Base-by-base conservation (phyloP, 768 basidiomycete genomes). In the Lactarius hengduanensis region DNA sequence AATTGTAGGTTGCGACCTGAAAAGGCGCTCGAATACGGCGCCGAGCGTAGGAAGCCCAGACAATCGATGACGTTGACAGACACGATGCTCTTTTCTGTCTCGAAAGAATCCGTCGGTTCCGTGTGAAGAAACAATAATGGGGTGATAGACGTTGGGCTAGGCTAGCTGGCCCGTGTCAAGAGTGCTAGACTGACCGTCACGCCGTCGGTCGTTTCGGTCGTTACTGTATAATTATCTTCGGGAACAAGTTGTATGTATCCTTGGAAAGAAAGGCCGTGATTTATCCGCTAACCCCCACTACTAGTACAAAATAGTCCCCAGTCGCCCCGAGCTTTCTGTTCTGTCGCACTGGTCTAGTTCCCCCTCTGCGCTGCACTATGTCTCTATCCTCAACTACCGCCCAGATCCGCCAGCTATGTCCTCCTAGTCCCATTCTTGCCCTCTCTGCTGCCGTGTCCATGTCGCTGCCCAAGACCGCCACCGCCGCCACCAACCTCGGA, bases 221-320 rank as follows among this genome's bases (percentile, higher is more conserved):
- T 22, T n/a, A 10, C n/a, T 22, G 47, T 9, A 47, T 50, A 32
- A 15, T 53, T 26, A 53, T 53, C 30, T 57, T 30, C 56, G 56
- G 56, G 56, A 34, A 53, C 50, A 53, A 26, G 50, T 26, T 53
- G 45, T 50, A 22, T 30, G 45, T 53, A 54, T 54, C 65, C 57
- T 58, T 57, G 57, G 61, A 67, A 59, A 61, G 40, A 69, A 59
- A 47, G 15, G 40, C 68, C 65, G 65, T 34, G 65, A 59, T 66
- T 69, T 58, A 38, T 67, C 68, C 68, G 68, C 38, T 61, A 59
- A 7, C 55, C 11, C 22, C 20, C 16, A 16, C 20, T 60, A n/a
- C n/a, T n/a, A n/a, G n/a, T n/a, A 57, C 54, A 56, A 61, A 66
- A 65, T 57, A 57, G 59, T 61, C 57, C 65, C n/a, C 62, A 57